Conservation (phyloP, 495 filamentous ascomycete species). For the Tetracladium setigerum region DNA sequence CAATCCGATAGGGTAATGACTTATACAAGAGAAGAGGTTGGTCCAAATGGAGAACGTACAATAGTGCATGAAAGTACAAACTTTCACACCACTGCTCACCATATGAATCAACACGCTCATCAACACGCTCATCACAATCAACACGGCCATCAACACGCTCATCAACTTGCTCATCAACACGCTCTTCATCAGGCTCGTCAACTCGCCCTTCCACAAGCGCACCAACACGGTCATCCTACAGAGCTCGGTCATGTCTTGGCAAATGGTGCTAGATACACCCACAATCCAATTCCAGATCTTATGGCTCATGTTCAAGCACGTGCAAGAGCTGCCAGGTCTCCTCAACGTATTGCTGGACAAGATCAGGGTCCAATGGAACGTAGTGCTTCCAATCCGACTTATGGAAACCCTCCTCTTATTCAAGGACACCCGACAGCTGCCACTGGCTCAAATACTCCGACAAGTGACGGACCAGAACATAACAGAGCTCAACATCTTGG, state of each 20-base stretch:
- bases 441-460: too few species aligned
- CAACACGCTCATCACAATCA: constrained; percentile 8
- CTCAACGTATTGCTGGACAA: too few species aligned
- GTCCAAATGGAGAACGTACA: constrained; percentile 29
- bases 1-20: constrained; percentile 28
- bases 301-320: too few species aligned
- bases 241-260: not conserved
- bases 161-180: too few species aligned
- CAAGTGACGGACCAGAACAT: not conserved
- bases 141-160: not conserved
- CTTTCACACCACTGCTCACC: constrained; percentile 1
- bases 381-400: constrained; percentile 32
- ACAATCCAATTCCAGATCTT: too few species aligned
- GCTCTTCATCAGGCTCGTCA: too few species aligned
- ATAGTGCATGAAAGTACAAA: constrained; percentile 24
- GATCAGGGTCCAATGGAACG: constrained; percentile 28
- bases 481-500: too few species aligned
- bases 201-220: too few species aligned
- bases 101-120: constrained; percentile 12
- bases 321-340: too few species aligned
- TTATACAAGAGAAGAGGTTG: constrained; percentile 27
- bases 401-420: constrained; percentile 6
- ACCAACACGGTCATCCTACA: not conserved
- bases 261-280: not conserved
- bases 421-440: too few species aligned